Evolutionary conservation across 305 asterid species (phyloP).

Genomic region (Stenogyne calaminthoides): DNA sequence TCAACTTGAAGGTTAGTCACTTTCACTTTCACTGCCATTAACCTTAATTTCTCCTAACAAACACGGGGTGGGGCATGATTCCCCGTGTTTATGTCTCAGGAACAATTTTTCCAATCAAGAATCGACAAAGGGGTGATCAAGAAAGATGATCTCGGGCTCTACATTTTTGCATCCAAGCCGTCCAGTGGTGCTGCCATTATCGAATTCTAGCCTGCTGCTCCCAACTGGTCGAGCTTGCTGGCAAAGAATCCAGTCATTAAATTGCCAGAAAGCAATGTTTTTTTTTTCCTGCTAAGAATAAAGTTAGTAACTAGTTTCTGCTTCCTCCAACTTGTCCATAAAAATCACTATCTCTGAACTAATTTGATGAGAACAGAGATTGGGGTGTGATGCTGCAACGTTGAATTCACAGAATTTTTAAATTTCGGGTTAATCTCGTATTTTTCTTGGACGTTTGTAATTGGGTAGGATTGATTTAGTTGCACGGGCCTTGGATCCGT

Average conservation of each 20-base stretch:
- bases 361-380: constrained; percentile 9
- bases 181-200: constrained; percentile 95
- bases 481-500: too few relatives aligned
- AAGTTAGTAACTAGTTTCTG: constrained; percentile 9
- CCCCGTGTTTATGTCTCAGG: constrained; percentile 43
- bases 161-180: constrained; percentile 88
- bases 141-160: constrained; percentile 67
- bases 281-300: constrained; percentile 21
- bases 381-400: constrained; percentile 9
- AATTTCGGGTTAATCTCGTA: background rate
- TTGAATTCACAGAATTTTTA: background rate
- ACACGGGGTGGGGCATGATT: background rate
- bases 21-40: background rate
- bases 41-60: background rate
- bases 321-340: background rate
- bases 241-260: background rate
- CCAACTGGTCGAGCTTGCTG: background rate
- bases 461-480: too few relatives aligned
- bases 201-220: constrained; percentile 37
- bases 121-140: constrained; percentile 75
- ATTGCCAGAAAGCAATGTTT: constrained; percentile 9
- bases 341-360: constrained; percentile 7
- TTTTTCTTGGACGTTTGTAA: too few relatives aligned
- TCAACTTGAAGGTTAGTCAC: constrained; percentile 70
- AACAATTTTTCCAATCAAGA: constrained; percentile 76